phyloP scores from a whole-genome alignment of 75 land plant genomes.

The Larix kaempferi region DNA sequence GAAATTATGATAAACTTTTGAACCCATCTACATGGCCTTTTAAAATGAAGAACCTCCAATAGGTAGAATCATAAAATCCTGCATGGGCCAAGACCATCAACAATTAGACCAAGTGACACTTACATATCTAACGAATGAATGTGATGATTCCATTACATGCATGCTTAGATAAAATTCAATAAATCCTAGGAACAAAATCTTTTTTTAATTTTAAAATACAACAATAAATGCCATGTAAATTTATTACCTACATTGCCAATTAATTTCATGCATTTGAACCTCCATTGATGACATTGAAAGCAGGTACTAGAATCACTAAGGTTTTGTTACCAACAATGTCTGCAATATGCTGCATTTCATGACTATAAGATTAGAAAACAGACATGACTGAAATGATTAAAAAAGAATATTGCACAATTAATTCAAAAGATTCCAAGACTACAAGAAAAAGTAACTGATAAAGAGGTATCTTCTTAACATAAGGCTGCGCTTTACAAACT shows the following conservation, averaged over 20 bases:
- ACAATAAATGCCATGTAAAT: too few species aligned
- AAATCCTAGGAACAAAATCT: too few species aligned
- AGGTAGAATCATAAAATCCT: slow-evolving; percentile 99
- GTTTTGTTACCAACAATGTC: slow-evolving; percentile 90
- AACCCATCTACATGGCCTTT: slow-evolving; percentile 99
- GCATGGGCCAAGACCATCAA: slow-evolving; percentile 21
- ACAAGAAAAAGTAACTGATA: slow-evolving; percentile 22
- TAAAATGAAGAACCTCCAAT: slow-evolving; percentile 89
- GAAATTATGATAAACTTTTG: slow-evolving; percentile 87
- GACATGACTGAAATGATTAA: too few species aligned
- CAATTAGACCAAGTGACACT: neutral
- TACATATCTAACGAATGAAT: neutral
- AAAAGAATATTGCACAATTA: too few species aligned
- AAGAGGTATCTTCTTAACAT: slow-evolving; percentile 71
- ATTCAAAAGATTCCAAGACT: too few species aligned
- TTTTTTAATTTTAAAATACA: too few species aligned
- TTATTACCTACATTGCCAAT: slow-evolving; percentile 84
- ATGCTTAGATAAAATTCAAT: too few species aligned
- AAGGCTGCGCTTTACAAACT: slow-evolving; percentile 95
- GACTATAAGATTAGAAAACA: too few species aligned
- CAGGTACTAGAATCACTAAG: slow-evolving; percentile 95
- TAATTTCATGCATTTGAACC: slow-evolving; percentile 99
- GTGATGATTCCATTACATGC: slow-evolving; percentile 18
- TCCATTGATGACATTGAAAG: slow-evolving; percentile 99
- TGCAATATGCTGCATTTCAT: slow-evolving; percentile 74